Evolutionary conservation across 2,329 filamentous ascomycete species (phyloP).

Genomic region (Monosporascus sp.): DNA sequence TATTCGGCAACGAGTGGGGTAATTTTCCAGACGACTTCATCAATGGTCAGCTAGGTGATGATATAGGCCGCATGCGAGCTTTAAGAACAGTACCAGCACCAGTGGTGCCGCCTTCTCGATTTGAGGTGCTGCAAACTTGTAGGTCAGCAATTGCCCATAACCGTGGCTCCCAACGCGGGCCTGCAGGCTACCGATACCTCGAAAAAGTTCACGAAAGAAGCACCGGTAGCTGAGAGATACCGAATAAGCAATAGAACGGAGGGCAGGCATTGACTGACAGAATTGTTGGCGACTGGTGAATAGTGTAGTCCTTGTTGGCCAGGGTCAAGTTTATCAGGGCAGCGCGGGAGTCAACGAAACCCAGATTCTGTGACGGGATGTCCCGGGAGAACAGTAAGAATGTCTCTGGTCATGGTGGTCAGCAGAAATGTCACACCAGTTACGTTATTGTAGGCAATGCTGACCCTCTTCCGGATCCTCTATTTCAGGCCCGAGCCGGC

Average conservation of each 20-base stretch:
- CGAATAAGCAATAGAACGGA: conserved; percentile 31
- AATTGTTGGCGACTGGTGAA: conserved; percentile 79
- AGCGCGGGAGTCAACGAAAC: conserved; percentile 74
- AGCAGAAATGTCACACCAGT: background rate
- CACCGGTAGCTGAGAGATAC: background rate
- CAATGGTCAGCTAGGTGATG: background rate
- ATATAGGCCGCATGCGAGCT: background rate
- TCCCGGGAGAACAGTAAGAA: conserved; percentile 79
- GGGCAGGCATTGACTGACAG: conserved; percentile 35
- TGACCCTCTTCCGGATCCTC: conserved; percentile 45
- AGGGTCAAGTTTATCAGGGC: conserved; percentile 62
- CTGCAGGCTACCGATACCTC: background rate
- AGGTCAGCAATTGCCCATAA: conserved; percentile 49
- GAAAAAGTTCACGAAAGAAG: background rate
- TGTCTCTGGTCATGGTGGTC: conserved; percentile 55
- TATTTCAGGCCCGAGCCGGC: conserved; percentile 37
- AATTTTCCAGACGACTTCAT: conserved; percentile 80
- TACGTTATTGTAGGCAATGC: background rate
- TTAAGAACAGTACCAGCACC: conserved; percentile 38
- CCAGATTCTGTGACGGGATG: conserved; percentile 71
- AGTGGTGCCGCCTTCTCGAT: conserved; percentile 39
- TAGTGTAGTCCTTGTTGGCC: conserved; percentile 62
- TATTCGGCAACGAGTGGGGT: conserved; percentile 78
- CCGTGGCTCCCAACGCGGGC: background rate
- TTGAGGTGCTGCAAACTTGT: background rate